These are phyloP conservation scores for Adiantum capillusveneris DNA, from an alignment of 75 land plant genomes.

Conservation along the genomic window DNA sequence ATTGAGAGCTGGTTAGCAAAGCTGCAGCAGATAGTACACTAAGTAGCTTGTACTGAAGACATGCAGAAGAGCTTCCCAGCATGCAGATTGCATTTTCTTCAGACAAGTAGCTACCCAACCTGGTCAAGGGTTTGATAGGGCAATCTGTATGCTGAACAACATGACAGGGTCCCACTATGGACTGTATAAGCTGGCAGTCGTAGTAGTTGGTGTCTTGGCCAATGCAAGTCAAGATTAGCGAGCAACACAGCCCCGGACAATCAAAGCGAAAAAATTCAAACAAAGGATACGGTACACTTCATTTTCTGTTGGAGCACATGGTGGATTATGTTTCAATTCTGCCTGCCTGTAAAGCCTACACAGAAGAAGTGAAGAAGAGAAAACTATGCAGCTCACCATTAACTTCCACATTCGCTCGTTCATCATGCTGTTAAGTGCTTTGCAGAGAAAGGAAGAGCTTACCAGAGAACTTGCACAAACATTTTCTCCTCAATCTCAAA, in stretches of 20 bases:
- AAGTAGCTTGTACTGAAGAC: too few species aligned
- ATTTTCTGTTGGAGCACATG: slow-evolving; percentile 3
- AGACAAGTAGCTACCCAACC: neutral
- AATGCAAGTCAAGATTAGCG: neutral
- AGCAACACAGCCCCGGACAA: neutral
- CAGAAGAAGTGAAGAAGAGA: neutral
- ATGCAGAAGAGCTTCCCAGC: too few species aligned
- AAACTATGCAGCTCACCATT: too few species aligned
- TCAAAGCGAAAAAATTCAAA: neutral
- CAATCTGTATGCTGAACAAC: neutral
- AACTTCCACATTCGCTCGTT: too few species aligned
- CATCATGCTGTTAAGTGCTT: neutral
- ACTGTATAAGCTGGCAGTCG: slow-evolving; percentile 3
- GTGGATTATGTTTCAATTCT: slow-evolving; percentile 5
- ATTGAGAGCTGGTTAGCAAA: too few species aligned
- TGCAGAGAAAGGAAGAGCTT: neutral
- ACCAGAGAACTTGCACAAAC: neutral
- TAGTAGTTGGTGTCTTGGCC: slow-evolving; percentile 4
- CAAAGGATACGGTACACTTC: slow-evolving; percentile 8
- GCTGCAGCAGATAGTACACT: too few species aligned
- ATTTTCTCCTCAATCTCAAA: neutral
- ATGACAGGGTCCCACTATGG: neutral
- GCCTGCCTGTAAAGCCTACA: neutral
- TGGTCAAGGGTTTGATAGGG: neutral
- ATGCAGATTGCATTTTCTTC: too few species aligned